These are phyloP conservation scores for Saccharum spontaneum DNA, from an alignment of 176 grass and related monocot genomes.

Conservation along the genomic window DNA sequence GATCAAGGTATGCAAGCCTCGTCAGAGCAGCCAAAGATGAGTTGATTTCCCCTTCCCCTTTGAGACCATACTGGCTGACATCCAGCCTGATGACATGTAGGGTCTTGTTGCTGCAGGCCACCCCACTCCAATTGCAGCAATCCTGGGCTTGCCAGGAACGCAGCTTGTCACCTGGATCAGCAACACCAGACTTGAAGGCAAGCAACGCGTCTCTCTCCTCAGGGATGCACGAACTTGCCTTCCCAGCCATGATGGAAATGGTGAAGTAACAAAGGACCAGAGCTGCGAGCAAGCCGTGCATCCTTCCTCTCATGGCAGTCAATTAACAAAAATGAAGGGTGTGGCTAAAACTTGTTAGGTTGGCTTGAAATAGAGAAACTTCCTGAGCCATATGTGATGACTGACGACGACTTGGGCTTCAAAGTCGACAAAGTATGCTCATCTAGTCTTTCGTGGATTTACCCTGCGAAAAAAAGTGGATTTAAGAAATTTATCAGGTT, in stretches of 20 bases:
- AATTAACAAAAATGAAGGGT: neutral
- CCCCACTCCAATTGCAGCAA: neutral
- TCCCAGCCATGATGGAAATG: neutral
- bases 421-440: neutral
- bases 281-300: neutral
- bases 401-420: neutral
- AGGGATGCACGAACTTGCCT: neutral
- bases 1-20: neutral
- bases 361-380: neutral
- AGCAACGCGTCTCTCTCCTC: neutral
- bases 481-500: too few relatives aligned
- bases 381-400: neutral
- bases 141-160: neutral
- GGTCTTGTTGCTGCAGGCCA: slow-evolving; percentile 1
- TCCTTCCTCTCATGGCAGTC: neutral
- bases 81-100: neutral
- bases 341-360: neutral
- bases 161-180: neutral
- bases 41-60: neutral
- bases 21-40: slow-evolving; percentile 2
- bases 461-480: neutral
- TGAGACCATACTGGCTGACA: neutral
- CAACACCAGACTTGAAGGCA: neutral
- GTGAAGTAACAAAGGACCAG: neutral
- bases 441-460: neutral